Base-by-base conservation (phyloP, 129 eudicot genomes). In the Deinandra increscens region DNA sequence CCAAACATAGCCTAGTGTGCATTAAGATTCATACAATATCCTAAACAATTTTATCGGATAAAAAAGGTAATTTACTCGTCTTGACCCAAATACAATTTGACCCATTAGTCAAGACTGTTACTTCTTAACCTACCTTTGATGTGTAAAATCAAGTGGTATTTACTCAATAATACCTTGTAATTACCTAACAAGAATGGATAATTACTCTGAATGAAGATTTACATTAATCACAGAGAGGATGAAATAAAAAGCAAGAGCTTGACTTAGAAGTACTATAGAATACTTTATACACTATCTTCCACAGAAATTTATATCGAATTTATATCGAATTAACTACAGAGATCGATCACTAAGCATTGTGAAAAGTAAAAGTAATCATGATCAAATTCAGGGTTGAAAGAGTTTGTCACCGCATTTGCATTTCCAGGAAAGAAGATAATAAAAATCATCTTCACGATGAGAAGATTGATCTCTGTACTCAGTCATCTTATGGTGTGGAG, bases 401-500 rank as follows among this genome's bases (percentile, higher is more conserved):
- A 92, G 84, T 86, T 84, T 86, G 60, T 88, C 78, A 43, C 93
- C 91, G 15, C 98, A 92, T 72, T 76, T 82, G 95, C 98, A 92
- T 81, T 86, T 88, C 98, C 98, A 92, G 0, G 91, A 88, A 70
- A 92, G 89, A 59, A 92, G 98, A 79, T 92, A 92, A 45, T 92
- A 92, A 31, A 76, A 77, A 59, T 79, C 98, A 31, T 86, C 95
- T 51, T 84, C 96, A 31, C 91, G 66, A 48, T 70, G 87, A 15
- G 82, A 73, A 46, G 72, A 75, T 46, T 66, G 75, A 29, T 60
- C 38, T 73, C 65, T 22, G 38, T 19, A 69, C 53, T 17, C 51
- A 67, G 65, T 49, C 45, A 29, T 50, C 36, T 71, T 60, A 66
- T 65, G 79, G 76, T 83, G 96, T 12, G 86, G 89, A 56, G 96